These are phyloP conservation scores for Cutaneotrichosporon dermatis DNA, from an alignment of 1,284 basidiomycete genomes.

Conservation along the genomic window DNA sequence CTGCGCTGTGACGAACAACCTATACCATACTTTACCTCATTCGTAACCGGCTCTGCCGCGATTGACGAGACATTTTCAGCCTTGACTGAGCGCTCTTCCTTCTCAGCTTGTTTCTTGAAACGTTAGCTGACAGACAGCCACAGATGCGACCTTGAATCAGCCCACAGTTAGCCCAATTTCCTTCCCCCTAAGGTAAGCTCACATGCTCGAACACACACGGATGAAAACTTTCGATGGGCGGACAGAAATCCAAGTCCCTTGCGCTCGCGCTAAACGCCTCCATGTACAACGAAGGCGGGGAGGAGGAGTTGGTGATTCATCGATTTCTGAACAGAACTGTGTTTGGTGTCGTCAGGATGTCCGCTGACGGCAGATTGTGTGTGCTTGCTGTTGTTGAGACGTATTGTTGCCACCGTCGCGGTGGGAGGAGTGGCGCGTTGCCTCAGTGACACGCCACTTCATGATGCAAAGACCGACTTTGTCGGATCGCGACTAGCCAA, in stretches of 20 bases:
- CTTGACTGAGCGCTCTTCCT: constrained; percentile 43
- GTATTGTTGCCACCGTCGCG: neutral
- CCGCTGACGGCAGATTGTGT: no score
- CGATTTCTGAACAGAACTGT: constrained; percentile 31
- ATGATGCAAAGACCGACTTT: constrained; percentile 73
- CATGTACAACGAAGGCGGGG: constrained; percentile 46
- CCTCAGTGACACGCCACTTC: constrained; percentile 1
- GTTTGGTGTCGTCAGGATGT: no score
- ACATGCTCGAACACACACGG: constrained; percentile 6
- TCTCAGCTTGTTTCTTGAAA: neutral
- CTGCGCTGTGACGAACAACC: constrained; percentile 42
- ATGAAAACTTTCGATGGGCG: constrained; percentile 47
- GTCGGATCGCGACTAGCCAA: constrained; percentile 45
- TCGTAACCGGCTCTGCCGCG: constrained; percentile 37
- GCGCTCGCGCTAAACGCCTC: constrained; percentile 39
- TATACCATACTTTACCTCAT: constrained; percentile 47
- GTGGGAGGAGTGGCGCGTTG: neutral
- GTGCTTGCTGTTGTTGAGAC: no score
- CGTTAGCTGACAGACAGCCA: neutral
- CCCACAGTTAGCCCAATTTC: no score
- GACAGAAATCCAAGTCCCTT: constrained; percentile 38
- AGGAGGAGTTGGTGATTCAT: constrained; percentile 42
- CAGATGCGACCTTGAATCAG: neutral
- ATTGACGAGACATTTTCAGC: constrained; percentile 47
- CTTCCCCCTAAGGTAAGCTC: neutral